Conservation (phyloP, 768 basidiomycete genomes). For the Phlebiopsis gigantea region DNA sequence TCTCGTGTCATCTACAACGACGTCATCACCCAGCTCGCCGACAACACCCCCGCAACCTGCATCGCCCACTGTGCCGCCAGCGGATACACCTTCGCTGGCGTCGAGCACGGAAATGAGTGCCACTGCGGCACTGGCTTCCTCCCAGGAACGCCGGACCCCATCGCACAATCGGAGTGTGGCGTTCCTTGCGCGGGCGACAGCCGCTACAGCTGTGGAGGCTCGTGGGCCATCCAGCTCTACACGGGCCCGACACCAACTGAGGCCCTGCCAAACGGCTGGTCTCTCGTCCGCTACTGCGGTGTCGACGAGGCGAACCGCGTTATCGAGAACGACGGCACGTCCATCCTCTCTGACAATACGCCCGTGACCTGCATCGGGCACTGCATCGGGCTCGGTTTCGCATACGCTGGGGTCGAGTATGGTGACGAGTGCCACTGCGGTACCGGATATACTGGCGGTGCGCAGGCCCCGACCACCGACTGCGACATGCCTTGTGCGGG, state of each 20-base stretch:
- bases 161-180: slow-evolving; percentile 13
- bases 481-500: slow-evolving; percentile 20
- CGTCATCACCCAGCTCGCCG: slow-evolving; percentile 9
- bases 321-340: slow-evolving; percentile 14
- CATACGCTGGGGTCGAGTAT: slow-evolving; percentile 22
- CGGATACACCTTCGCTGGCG: slow-evolving; percentile 9
- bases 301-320: slow-evolving; percentile 17
- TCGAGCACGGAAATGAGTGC: slow-evolving; percentile 13
- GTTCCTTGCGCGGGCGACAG: slow-evolving; percentile 11
- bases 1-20: slow-evolving; percentile 15
- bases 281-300: slow-evolving; percentile 12
- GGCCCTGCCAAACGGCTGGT: slow-evolving; percentile 16
- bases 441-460: slow-evolving; percentile 11
- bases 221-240: slow-evolving; percentile 18
- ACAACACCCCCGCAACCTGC: slow-evolving; percentile 8
- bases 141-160: slow-evolving; percentile 5
- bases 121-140: slow-evolving; percentile 11
- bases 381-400: slow-evolving; percentile 15
- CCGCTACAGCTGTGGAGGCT: slow-evolving; percentile 17
- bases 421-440: slow-evolving; percentile 23
- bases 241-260: background rate
- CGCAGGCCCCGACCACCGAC: slow-evolving; percentile 10
- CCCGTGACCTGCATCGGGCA: slow-evolving; percentile 15
- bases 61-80: background rate
- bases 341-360: slow-evolving; percentile 13